These are phyloP conservation scores for Trichoderma virens DNA, from an alignment of 495 filamentous ascomycete genomes.

Conservation along the genomic window DNA sequence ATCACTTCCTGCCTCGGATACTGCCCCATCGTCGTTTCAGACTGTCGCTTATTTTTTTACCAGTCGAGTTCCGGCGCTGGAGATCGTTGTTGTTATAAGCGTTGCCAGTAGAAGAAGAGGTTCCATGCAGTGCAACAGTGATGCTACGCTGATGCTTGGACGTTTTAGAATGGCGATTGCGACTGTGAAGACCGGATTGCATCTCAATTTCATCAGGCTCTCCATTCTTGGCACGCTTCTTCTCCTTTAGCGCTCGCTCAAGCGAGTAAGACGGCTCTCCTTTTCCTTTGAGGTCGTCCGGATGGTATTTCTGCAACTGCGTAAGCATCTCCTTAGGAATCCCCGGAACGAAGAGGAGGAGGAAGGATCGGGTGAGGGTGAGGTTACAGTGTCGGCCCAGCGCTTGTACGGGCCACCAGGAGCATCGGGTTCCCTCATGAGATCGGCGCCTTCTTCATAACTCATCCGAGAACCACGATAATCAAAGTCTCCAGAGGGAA, in stretches of 20 bases:
- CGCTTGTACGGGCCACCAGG: conserved; percentile 56
- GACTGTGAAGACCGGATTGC: conserved; percentile 21
- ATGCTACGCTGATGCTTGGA: conserved; percentile 24
- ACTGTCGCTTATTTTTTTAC: conserved; percentile 31
- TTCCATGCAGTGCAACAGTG: conserved; percentile 17
- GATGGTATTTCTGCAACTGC: conserved; percentile 52
- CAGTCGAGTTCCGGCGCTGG: conserved; percentile 28
- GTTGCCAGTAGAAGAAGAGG: neutral
- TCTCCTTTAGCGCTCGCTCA: conserved; percentile 54
- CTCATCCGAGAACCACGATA: conserved; percentile 58
- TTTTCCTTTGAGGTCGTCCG: conserved; percentile 70
- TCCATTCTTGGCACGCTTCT: conserved; percentile 18
- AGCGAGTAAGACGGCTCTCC: conserved; percentile 67
- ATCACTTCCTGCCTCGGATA: conserved; percentile 32
- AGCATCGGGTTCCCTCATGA: conserved; percentile 63
- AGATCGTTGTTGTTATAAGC: conserved; percentile 11
- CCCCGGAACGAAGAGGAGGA: neutral
- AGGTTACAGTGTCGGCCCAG: conserved; percentile 59
- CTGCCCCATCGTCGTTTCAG: conserved; percentile 42
- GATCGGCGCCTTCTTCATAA: conserved; percentile 79
- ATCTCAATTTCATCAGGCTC: conserved; percentile 30
- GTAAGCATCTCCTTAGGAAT: conserved; percentile 13
- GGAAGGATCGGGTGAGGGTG: too few relatives aligned
- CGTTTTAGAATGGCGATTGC: conserved; percentile 1
- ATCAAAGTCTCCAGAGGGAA: conserved; percentile 65